Evolutionary conservation across 192 early-diverging fungal genomes (phyloP), one percentile per base, ranked within the genome.

Genomic region (Mortierella alpina): DNA sequence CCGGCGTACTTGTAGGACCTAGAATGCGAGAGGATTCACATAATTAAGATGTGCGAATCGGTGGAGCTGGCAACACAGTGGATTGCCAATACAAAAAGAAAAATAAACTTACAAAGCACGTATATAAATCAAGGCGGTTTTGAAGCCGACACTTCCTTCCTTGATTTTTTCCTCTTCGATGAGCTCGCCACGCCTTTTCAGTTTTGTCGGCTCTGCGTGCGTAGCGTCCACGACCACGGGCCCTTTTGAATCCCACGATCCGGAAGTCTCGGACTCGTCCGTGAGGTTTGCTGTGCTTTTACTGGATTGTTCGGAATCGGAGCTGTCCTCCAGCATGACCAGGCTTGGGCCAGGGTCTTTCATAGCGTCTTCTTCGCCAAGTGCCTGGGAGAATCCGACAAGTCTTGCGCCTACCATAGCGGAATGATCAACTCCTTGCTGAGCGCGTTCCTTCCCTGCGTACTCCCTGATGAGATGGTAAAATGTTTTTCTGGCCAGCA

Each of bases 311-410:
- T 31, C 31, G 31, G 31, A 31, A 31, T 31, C 31, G 31, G 31
- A 31, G 31, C 31, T 31, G 31, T 31, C 31, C 31, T 31, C 31
- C 31, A 31, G 31, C 31, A 31, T 1, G 31, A 31, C 31, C 31
- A 31, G 31, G 1, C 31, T 31, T 31, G 31, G 1, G 31, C 31
- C 31, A 31, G 31, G 31, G 31, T n/a, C 17, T 23, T 57, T 31
- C 59, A 18, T 10, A 7, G 6, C 13, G 61, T 46, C n/a, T 20
- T 9, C 4, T 51, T 8, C 31, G 67, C 6, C 85, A 88, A 61
- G 80, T 90, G 70, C 91, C 88, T 42, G 80, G 31, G 31, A 31
- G 31, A 82, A 42, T 91, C 84, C 15, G 90, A 71, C 7, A 72
- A 22, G 3, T 51, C 46, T 41, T 44, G 39, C 17, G 0, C 1